A percentile compares a stretch with the other conserved stretches of the same genome.
Evolutionary conservation across 139 green algal species (phyloP).

Genomic region (Volvox africanus): DNA sequence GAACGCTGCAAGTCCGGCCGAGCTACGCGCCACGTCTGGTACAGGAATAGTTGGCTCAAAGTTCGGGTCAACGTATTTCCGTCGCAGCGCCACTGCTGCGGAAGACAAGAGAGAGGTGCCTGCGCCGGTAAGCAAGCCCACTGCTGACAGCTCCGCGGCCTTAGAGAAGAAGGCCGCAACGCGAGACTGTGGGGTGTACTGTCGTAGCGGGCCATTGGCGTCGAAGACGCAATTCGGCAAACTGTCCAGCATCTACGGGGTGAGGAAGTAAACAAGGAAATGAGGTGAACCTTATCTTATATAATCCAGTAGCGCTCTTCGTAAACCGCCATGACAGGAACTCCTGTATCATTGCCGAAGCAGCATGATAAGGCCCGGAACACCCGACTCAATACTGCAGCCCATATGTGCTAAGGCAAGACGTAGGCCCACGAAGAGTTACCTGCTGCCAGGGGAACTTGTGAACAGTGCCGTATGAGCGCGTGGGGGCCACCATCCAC

Average conservation of each 20-base stretch:
- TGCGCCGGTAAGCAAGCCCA: slow-evolving; percentile 81
- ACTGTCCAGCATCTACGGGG: slow-evolving; percentile 63
- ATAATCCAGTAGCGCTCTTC: no score
- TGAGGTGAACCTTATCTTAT: no score
- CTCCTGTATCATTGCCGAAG: no score
- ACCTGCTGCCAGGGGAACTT: slow-evolving; percentile 91
- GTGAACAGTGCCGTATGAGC: slow-evolving; percentile 79
- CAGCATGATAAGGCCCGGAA: no score
- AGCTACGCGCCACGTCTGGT: slow-evolving; percentile 71
- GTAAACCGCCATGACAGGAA: no score
- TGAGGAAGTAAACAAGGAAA: neutral
- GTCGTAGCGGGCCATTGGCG: slow-evolving; percentile 80
- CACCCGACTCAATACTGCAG: no score
- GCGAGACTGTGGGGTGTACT: slow-evolving; percentile 80
- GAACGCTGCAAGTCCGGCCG: slow-evolving; percentile 84
- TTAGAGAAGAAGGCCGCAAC: slow-evolving; percentile 84
- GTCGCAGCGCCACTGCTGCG: slow-evolving; percentile 62
- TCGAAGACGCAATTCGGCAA: slow-evolving; percentile 82
- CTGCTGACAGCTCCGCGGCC: slow-evolving; percentile 88
- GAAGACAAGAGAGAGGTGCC: slow-evolving; percentile 66
- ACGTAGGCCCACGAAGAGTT: neutral
- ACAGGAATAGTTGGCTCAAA: slow-evolving; percentile 84
- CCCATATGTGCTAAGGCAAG: no score
- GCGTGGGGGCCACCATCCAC: slow-evolving; percentile 89
- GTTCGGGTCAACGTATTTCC: slow-evolving; percentile 64